Evolutionary conservation across 2,329 filamentous ascomycete species (phyloP).

Genomic region (Phialophora verrucosa): DNA sequence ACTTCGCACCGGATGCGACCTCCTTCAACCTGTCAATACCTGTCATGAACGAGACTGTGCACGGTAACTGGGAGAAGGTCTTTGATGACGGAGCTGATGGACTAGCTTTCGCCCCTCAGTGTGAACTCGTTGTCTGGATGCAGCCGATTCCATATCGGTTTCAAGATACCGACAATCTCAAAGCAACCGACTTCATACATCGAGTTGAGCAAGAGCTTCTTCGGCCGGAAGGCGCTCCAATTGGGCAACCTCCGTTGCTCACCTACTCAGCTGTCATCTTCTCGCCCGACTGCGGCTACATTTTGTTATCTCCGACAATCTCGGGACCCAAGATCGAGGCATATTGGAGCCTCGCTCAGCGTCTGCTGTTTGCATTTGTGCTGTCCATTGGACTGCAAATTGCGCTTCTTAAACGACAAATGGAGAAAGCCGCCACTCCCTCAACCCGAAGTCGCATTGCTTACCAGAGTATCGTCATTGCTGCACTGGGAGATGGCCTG

Average conservation of each 20-base stretch:
- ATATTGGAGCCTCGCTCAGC: conserved; percentile 49
- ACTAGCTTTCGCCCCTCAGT: conserved; percentile 67
- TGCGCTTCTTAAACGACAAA: conserved; percentile 63
- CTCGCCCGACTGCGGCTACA: conserved; percentile 70
- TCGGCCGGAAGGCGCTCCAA: conserved; percentile 62
- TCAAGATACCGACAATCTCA: conserved; percentile 36
- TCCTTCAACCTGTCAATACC: conserved; percentile 63
- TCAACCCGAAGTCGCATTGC: conserved; percentile 68
- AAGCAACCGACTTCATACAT: conserved; percentile 48
- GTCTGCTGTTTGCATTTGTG: conserved; percentile 58
- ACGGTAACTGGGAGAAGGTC: conserved; percentile 55
- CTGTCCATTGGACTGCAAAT: conserved; percentile 61
- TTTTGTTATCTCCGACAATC: conserved; percentile 61
- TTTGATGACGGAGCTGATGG: conserved; percentile 63
- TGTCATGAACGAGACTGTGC: conserved; percentile 75
- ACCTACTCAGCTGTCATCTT: conserved; percentile 66
- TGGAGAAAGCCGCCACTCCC: conserved; percentile 68
- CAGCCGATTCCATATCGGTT: conserved; percentile 61
- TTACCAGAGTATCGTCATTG: conserved; percentile 67
- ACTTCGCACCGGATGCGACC: conserved; percentile 69
- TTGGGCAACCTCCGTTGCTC: conserved; percentile 58
- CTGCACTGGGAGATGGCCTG: conserved; percentile 67
- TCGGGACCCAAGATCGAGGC: conserved; percentile 63
- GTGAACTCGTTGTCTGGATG: conserved; percentile 86
- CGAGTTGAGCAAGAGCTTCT: conserved; percentile 65